Conservation (phyloP, 352 stramenopile species). For the Pythium periplocum region DNA sequence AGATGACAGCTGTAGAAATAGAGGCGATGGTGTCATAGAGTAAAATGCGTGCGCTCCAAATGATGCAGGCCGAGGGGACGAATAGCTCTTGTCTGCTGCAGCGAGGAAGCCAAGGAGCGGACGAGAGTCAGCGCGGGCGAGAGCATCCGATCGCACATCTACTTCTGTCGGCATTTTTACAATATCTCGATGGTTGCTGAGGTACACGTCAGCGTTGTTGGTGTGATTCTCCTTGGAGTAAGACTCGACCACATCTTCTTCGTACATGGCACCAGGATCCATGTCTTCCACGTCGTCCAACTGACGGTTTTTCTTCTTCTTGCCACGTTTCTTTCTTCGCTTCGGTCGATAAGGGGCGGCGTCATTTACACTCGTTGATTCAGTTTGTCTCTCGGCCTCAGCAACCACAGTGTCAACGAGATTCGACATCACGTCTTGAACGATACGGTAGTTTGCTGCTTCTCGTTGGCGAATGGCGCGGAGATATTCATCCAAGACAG, state of each 20-base stretch:
- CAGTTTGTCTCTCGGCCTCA: neutral
- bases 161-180: too few relatives aligned
- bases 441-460: constrained; percentile 15
- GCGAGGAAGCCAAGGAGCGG: constrained; percentile 15
- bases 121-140: neutral
- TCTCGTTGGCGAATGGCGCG: constrained; percentile 23
- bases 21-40: constrained; percentile 24
- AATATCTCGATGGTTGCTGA: too few relatives aligned
- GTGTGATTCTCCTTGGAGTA: neutral
- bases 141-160: constrained; percentile 2
- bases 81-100: constrained; percentile 26
- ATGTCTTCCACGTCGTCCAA: neutral
- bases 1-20: constrained; percentile 52
- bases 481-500: constrained; percentile 38
- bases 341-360: constrained; percentile 4
- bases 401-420: constrained; percentile 37
- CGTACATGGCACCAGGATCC: neutral
- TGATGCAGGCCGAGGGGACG: constrained; percentile 21
- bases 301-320: constrained; percentile 15
- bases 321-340: constrained; percentile 21
- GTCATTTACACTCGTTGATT: too few relatives aligned
- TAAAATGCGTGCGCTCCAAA: constrained; percentile 51
- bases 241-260: neutral
- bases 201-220: too few relatives aligned
- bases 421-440: constrained; percentile 27